Conservation (phyloP, 495 filamentous ascomycete species). For the Talaromyces thailandensis region DNA sequence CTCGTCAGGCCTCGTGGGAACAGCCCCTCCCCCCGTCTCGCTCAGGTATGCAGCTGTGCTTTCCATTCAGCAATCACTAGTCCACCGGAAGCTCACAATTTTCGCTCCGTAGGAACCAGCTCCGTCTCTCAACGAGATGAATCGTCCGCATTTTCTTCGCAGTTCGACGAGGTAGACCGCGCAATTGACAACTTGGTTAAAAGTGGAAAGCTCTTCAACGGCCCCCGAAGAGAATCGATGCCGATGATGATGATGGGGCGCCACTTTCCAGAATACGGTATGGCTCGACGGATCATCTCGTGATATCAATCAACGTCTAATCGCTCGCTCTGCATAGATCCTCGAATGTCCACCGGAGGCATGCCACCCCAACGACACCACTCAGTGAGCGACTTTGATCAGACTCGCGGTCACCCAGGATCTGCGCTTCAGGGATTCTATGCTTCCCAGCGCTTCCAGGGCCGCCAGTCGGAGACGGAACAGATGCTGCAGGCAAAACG, state of each 20-base stretch:
- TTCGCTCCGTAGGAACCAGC: constrained; percentile 56
- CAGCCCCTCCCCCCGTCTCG: constrained; percentile 79
- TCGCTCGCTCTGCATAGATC: constrained; percentile 25
- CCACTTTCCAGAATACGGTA: constrained; percentile 51
- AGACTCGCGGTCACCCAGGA: constrained; percentile 58
- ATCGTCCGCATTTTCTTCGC: constrained; percentile 68
- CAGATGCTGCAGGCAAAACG: constrained; percentile 98
- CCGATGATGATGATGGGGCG: constrained; percentile 56
- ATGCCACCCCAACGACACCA: constrained; percentile 56
- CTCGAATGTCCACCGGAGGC: constrained; percentile 32
- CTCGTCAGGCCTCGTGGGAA: constrained; percentile 67
- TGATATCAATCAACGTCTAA: neutral
- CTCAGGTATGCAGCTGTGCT: constrained; percentile 52
- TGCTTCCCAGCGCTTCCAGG: constrained; percentile 84
- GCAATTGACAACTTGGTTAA: constrained; percentile 92
- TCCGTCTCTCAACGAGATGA: constrained; percentile 73
- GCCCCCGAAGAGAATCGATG: constrained; percentile 79
- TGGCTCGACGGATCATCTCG: constrained; percentile 11
- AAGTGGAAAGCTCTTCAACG: constrained; percentile 84
- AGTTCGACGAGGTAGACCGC: constrained; percentile 95
- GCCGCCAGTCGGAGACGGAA: constrained; percentile 90
- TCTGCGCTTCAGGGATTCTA: constrained; percentile 90
- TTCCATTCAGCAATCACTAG: constrained; percentile 24
- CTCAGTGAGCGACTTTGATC: constrained; percentile 82
- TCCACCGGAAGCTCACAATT: neutral